Conservation (phyloP, 306 rosid species). For the Begonia masoniana region DNA sequence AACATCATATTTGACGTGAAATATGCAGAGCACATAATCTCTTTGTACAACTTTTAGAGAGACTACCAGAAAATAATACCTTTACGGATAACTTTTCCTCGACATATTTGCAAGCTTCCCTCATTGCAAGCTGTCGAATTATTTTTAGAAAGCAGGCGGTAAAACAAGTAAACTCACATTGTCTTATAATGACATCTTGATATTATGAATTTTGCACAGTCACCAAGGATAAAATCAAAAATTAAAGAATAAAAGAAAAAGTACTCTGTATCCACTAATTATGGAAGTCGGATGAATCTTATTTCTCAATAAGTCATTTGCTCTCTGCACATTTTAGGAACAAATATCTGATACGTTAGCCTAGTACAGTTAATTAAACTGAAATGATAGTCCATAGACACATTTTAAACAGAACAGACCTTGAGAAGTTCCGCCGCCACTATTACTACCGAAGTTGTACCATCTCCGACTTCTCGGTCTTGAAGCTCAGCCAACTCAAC, state of each 20-base stretch:
- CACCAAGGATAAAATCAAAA: neutral
- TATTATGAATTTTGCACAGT: no score
- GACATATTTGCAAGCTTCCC: constrained; percentile 89
- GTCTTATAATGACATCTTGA: no score
- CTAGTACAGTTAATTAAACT: no score
- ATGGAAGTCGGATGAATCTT: constrained; percentile 97
- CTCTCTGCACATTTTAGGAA: constrained; percentile 42
- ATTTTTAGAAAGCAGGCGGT: no score
- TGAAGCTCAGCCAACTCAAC: constrained; percentile 96
- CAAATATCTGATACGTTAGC: no score
- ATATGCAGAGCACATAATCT: neutral
- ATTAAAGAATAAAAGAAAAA: neutral
- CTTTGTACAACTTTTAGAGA: constrained; percentile 7
- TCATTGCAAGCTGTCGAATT: constrained; percentile 74
- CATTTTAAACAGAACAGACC: constrained; percentile 17
- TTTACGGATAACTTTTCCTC: constrained; percentile 74
- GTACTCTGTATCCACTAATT: constrained; percentile 84
- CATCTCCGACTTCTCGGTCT: constrained; percentile 95
- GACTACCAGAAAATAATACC: constrained; percentile 23
- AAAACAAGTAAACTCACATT: no score
- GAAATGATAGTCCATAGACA: no score
- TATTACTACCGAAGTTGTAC: constrained; percentile 91
- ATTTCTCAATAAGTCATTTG: constrained; percentile 90
- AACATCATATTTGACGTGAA: neutral
- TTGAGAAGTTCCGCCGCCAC: constrained; percentile 92